Evolutionary conservation across 768 basidiomycete species (phyloP).

Genomic region (Rhizopogon vulgaris): DNA sequence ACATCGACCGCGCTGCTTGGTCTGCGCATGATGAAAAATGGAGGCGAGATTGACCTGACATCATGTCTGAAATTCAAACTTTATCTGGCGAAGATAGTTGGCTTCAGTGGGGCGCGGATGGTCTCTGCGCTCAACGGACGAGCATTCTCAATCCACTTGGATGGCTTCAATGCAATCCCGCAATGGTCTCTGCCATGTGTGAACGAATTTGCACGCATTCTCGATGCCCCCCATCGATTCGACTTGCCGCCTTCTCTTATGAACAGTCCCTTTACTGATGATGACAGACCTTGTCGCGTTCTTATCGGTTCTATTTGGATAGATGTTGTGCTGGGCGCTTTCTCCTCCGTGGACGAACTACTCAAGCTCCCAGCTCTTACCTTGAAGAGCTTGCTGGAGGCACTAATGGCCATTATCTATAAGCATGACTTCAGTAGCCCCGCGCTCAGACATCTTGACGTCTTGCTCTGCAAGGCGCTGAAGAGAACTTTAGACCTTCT

Average conservation of each 20-base stretch:
- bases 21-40: constrained; percentile 63
- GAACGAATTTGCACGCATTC: constrained; percentile 46
- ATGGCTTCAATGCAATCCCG: constrained; percentile 37
- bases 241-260: constrained; percentile 43
- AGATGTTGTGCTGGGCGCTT: constrained; percentile 50
- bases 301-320: constrained; percentile 61
- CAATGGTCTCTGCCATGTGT: constrained; percentile 48
- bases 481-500: constrained; percentile 45
- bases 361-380: constrained; percentile 46
- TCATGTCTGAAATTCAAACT: constrained; percentile 57
- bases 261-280: constrained; percentile 30
- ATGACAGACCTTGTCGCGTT: constrained; percentile 35
- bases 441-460: constrained; percentile 49
- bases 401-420: constrained; percentile 57
- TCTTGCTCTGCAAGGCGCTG: constrained; percentile 46
- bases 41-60: constrained; percentile 45
- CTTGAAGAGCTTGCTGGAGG: constrained; percentile 57
- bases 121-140: constrained; percentile 42
- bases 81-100: constrained; percentile 40
- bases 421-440: constrained; percentile 67
- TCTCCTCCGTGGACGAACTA: constrained; percentile 42
- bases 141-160: constrained; percentile 49
- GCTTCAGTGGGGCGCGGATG: constrained; percentile 47
- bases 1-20: constrained; percentile 50
- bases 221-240: constrained; percentile 53